A percentile compares a stretch with the other conserved stretches of the same genome.
phyloP scores from a whole-genome alignment of 106 monocot genomes.

The Dendrobium catenatum region DNA sequence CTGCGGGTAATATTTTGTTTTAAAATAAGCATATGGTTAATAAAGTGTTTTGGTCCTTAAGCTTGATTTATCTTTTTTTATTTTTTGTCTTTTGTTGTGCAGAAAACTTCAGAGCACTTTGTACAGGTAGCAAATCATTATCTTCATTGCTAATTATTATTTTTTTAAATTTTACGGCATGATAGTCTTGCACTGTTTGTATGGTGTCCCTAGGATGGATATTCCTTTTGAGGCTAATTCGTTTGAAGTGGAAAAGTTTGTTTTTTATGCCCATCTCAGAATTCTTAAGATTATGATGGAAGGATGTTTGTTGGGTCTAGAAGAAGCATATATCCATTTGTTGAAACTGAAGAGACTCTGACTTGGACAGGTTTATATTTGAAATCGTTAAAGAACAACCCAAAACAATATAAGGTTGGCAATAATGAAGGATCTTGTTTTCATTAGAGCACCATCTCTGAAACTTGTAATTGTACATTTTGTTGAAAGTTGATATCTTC shows the following conservation, averaged over 20 bases:
- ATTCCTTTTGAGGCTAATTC: neutral
- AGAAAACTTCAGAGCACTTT: constrained; percentile 97
- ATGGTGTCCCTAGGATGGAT: neutral
- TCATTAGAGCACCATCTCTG: too few relatives aligned
- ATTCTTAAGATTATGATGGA: too few relatives aligned
- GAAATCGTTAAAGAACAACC: too few relatives aligned
- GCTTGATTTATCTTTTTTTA: neutral
- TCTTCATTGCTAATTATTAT: neutral
- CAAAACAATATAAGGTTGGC: too few relatives aligned
- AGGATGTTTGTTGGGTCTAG: too few relatives aligned
- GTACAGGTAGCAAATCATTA: constrained; percentile 59
- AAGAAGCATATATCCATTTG: too few relatives aligned
- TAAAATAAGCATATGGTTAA: neutral
- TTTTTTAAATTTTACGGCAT: neutral
- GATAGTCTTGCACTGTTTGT: neutral
- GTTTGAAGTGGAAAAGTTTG: too few relatives aligned
- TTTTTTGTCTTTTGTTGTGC: constrained; percentile 10
- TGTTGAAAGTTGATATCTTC: neutral
- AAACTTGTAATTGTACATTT: neutral
- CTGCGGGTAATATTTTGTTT: constrained; percentile 49
- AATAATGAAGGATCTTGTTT: too few relatives aligned
- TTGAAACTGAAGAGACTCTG: too few relatives aligned
- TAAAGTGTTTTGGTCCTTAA: neutral
- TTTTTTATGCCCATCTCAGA: too few relatives aligned
- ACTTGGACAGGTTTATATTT: too few relatives aligned